These are phyloP conservation scores for Moesziomyces globuligerus DNA, from an alignment of 1,284 basidiomycete genomes.

Conservation along the genomic window DNA sequence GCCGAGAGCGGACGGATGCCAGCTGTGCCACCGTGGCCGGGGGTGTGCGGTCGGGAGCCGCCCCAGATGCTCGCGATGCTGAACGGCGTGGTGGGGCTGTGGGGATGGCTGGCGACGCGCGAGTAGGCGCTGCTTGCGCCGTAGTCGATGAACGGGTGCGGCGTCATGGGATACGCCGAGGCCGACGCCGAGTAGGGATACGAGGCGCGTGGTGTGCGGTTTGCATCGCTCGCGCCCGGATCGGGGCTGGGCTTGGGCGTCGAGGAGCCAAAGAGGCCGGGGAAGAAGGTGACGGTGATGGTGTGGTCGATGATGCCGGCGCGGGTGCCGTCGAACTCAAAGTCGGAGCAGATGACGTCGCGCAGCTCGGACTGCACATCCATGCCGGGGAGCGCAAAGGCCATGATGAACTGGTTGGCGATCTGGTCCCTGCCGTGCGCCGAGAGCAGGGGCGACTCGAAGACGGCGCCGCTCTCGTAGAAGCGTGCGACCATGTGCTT, in stretches of 20 bases:
- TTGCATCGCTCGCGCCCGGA: constrained; percentile 28
- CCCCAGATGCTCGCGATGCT: constrained; percentile 57
- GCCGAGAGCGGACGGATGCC: constrained; percentile 48
- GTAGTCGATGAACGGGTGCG: constrained; percentile 64
- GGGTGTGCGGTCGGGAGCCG: constrained; percentile 53
- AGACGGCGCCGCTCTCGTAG: constrained; percentile 64
- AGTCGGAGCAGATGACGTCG: constrained; percentile 67
- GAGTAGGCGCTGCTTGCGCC: constrained; percentile 42
- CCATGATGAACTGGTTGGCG: constrained; percentile 66
- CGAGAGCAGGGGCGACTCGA: constrained; percentile 63
- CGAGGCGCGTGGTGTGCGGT: constrained; percentile 40
- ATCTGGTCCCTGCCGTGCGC: constrained; percentile 63
- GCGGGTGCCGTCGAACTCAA: constrained; percentile 66
- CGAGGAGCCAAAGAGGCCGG: constrained; percentile 55
- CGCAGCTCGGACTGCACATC: constrained; percentile 65
- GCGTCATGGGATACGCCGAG: constrained; percentile 51
- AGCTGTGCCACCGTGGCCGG: constrained; percentile 27
- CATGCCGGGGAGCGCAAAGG: constrained; percentile 64
- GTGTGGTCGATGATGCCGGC: constrained; percentile 68
- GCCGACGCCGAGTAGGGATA: constrained; percentile 26
- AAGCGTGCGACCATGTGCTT: constrained; percentile 61
- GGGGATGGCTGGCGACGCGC: constrained; percentile 42
- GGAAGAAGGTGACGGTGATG: constrained; percentile 63
- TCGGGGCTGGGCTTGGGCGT: constrained; percentile 17
- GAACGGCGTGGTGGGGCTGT: constrained; percentile 56